A percentile compares a stretch with the other conserved stretches of the same genome.
phyloP scores from a whole-genome alignment of 306 rosid species.

The Malus asiatica region DNA sequence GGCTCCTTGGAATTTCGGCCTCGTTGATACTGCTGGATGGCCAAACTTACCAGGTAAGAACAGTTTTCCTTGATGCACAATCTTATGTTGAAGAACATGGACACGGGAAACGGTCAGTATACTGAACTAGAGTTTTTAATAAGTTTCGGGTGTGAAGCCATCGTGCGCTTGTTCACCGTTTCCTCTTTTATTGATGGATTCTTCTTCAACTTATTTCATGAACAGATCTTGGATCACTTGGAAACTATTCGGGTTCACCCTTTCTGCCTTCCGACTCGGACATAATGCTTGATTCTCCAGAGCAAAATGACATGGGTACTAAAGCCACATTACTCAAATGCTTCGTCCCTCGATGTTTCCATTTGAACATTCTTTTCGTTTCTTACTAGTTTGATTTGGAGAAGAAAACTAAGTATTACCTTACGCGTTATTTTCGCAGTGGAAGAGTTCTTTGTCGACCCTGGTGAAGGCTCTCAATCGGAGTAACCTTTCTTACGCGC shows the following conservation, averaged over 20 bases:
- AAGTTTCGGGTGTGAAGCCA: background rate
- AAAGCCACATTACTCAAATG: background rate
- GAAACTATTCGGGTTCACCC: conserved; percentile 6
- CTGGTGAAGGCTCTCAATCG: background rate
- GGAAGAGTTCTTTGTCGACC: conserved; percentile 1
- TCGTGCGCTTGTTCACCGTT: background rate
- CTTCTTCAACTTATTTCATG: background rate
- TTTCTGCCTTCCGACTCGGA: background rate
- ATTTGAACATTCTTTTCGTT: background rate
- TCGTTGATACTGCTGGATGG: background rate
- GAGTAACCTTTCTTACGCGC: background rate
- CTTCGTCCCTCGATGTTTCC: background rate
- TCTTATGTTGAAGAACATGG: background rate
- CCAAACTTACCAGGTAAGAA: background rate
- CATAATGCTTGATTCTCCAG: background rate
- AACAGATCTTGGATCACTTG: background rate
- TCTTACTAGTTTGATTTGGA: background rate
- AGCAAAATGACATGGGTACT: conserved; percentile 11
- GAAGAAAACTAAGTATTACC: background rate
- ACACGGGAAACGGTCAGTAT: background rate
- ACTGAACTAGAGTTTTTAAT: background rate
- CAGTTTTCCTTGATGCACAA: background rate
- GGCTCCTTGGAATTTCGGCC: background rate
- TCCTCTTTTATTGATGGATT: background rate
- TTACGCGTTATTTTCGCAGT: background rate